Evolutionary conservation across 164 flowering plant genomes (phyloP).

Genomic region (Magnolia officinalis): DNA sequence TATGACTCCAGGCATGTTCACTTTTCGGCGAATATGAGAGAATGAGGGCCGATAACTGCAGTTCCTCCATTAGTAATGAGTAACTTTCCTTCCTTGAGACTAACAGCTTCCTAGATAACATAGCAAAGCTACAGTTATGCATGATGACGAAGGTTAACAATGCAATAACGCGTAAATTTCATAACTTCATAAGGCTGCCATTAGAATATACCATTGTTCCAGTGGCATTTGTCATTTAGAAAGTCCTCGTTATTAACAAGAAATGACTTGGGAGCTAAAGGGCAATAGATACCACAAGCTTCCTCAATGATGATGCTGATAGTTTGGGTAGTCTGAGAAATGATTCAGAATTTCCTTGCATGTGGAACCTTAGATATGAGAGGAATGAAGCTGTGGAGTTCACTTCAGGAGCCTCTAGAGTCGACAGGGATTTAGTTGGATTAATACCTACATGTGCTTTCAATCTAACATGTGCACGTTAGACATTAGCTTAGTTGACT

Average conservation of each 20-base stretch:
- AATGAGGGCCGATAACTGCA: constrained; percentile 58
- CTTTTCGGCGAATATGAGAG: constrained; percentile 87
- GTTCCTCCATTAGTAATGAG: constrained; percentile 54
- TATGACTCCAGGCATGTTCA: constrained; percentile 90
- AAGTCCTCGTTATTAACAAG: not conserved
- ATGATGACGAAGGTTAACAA: not conserved
- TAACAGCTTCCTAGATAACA: constrained; percentile 58
- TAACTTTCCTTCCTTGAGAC: constrained; percentile 40
- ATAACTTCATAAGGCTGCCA: not conserved
- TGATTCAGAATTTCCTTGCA: not conserved
- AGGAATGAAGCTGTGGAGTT: too few relatives aligned
- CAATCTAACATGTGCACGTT: too few relatives aligned
- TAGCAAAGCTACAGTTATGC: constrained; percentile 1
- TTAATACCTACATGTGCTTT: too few relatives aligned
- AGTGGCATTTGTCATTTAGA: not conserved
- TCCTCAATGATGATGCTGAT: not conserved
- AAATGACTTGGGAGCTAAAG: not conserved
- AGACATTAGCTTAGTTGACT: too few relatives aligned
- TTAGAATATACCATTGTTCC: not conserved
- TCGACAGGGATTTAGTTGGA: too few relatives aligned
- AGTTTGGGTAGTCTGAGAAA: not conserved
- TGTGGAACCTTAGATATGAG: not conserved
- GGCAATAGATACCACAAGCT: not conserved
- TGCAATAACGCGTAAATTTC: not conserved
- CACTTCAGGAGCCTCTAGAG: too few relatives aligned